A percentile compares a stretch with the other conserved stretches of the same genome.
phyloP scores from a whole-genome alignment of 2,329 filamentous ascomycete genomes.

The Berkeleyomyces rouxiae region DNA sequence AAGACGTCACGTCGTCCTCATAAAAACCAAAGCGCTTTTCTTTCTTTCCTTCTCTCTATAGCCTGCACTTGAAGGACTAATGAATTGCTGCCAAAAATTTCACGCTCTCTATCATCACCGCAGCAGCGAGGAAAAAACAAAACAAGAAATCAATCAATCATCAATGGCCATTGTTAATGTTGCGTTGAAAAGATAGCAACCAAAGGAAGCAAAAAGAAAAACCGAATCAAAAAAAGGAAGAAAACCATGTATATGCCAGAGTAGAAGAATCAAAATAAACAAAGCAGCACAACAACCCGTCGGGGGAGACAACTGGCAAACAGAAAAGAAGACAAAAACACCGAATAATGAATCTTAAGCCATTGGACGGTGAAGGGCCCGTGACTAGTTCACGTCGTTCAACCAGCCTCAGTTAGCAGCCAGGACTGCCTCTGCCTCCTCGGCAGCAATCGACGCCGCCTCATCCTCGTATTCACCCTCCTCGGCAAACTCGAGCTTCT shows the following conservation, averaged over 20 bases:
- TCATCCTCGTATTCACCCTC: constrained; percentile 30
- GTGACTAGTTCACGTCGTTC: neutral
- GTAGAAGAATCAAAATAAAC: constrained; percentile 8
- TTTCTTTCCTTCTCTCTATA: too few species aligned
- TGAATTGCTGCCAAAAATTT: too few species aligned
- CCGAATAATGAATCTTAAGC: neutral
- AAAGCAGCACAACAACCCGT: neutral
- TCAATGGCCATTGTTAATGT: neutral
- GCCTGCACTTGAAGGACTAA: too few species aligned
- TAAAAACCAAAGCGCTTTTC: too few species aligned
- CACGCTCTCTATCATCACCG: neutral
- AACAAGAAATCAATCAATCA: neutral
- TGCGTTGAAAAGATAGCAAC: neutral
- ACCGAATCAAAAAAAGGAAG: neutral
- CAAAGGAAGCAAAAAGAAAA: neutral
- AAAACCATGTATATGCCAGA: constrained; percentile 13
- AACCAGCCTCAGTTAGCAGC: constrained; percentile 6
- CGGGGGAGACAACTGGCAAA: neutral
- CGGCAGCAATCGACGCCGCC: constrained; percentile 21
- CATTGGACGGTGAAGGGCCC: neutral
- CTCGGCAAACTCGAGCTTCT: constrained; percentile 50
- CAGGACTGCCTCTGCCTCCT: constrained; percentile 13
- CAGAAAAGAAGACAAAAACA: constrained; percentile 1
- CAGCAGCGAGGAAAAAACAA: neutral
- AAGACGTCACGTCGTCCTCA: too few species aligned